Evolutionary conservation across 352 stramenopile genomes (phyloP), one percentile per base, ranked within the genome.

Genomic region (Globisporangium barbulae): DNA sequence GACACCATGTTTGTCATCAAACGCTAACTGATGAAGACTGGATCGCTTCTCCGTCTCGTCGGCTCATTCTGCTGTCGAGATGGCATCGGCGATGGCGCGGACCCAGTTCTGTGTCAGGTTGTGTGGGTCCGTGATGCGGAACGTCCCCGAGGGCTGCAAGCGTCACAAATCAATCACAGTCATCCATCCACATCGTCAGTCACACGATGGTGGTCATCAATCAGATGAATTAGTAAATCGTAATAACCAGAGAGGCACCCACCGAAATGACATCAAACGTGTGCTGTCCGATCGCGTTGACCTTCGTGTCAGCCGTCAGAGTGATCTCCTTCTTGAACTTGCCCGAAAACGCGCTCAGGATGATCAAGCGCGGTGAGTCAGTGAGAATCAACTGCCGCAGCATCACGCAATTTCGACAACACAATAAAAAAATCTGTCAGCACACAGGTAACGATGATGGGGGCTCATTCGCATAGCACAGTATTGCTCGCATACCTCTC

Each of bases 201-300:
- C 21, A 8, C 37, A 10, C 33, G 1, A 53, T 9, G 17, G 22
- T 21, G 4, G 1, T 1, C 41, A 7, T 35, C 33, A 19, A 13
- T 33, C 21, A 21, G n/a, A 59, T 55, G 12, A 19, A 42, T 47
- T 15, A 45, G 15, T 1, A 42, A 28, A 37, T 1, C 28, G 28
- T 13, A 53, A 37, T 1, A 35, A 37, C 5, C 19, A 31, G 28
- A 56, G 17, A n/a, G 19, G 7, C 44, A 82, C 82, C 60, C 52
- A 93, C 85, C 73, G 83, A 70, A 62, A 89, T 78, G 57, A 93
- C 69, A 39, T 93, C 85, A 45, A 93, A 91, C 47, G 85, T 91
- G 56, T 93, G 77, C 6, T 74, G 79, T 30, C 84, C 82, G 44
- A 89, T 81, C 17, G 84, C 70, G 48, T 85, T 92, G 52, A 91